Evolutionary conservation across 768 basidiomycete genomes (phyloP), one percentile per base, ranked within the genome.

Genomic region (Tricholoma bakamatsutake): DNA sequence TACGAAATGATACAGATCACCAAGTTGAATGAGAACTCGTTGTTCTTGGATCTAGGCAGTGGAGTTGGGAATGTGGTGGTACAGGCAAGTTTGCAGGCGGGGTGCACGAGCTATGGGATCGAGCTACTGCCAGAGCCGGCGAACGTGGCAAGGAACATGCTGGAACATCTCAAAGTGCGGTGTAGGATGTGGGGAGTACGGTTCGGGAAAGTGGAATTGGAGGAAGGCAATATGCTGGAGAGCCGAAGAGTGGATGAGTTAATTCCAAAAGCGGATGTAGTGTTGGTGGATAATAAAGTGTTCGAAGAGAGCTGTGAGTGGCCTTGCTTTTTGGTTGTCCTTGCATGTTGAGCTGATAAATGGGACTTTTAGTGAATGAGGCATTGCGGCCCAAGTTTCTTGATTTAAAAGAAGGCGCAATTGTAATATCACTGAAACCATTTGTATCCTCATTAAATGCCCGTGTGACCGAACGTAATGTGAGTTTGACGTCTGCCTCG

Each of bases 321-420:
- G 30, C 53, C 58, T 31, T 31, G 40, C 53, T 50, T 4, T 7
- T 9, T 17, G 52, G 17, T 40, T 17, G 51, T 17, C 50, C 4
- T 39, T 31, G 11, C 27, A 33, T 40, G 30, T 55, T 37, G 10
- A 46, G 49, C 57, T 56, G 59, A 58, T 59, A 17, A 53, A 31
- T 56, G 27, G 33, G 11, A 15, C 45, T 39, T 10, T 55, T 1
- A 92, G 89, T 98, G 57, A 98, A 98, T 69, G 90, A 92, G 64
- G 82, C 85, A 1, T 73, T 99, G 13, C 79, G 89, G 45, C 85
- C 89, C 28, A 88, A 93, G 64, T 98, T 98, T 71, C 75, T 99
- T 53, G 97, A 99, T 65, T 75, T 98, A 57, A 97, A 93, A 65
- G 92, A 96, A 57, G 91, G 92, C 17, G 93, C 94, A 0, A 85